Evolutionary conservation across 257 asterid genomes (phyloP), one percentile per base, ranked within the genome.

Genomic region (Primulina tabacum): DNA sequence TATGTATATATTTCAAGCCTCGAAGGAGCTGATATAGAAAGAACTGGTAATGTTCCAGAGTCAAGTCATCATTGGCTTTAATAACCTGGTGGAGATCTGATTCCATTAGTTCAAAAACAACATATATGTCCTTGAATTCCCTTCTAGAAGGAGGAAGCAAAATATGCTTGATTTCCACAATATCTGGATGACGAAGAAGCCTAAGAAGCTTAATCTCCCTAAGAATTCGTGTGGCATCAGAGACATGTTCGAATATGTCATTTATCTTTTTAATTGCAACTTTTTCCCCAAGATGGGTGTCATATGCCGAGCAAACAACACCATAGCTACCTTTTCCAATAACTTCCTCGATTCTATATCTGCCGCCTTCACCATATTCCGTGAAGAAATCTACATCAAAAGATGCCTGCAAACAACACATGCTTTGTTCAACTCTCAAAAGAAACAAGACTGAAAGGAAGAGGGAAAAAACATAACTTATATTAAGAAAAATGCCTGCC

Each of bases 321-420:
- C 97, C 96, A 74, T 90, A 90, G 82, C 97, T 90, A 73, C 97
- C 97, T 85, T 86, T 90, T 21, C 97, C 97, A 78, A 90, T 90
- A 70, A 90, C 96, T 82, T 90, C 97, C 83, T 90, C 97, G 12
- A 90, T 88, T 77, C 65, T 88, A 67, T 88, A 90, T 76, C 97
- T 80, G 76, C 96, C 88, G 65, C 97, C 97, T 76, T 90, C 97
- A 71, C 97, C 97, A 69, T 90, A 90, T 77, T 90, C 96, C 9
- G 97, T 90, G 92, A 90, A 90, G 88, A 90, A 90, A 78, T 88
- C 94, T 73, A 88, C 82, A 63, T 90, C 97, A 34, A 67, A 80
- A 68, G 90, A 77, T 61, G 73, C 84, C 97, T 90, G 90, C 81
- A 77, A 68, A 67, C 50, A 50, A 58, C 9, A 56, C 12, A 70